phyloP scores from a whole-genome alignment of 257 asterid species.

The Handroanthus guayacan region DNA sequence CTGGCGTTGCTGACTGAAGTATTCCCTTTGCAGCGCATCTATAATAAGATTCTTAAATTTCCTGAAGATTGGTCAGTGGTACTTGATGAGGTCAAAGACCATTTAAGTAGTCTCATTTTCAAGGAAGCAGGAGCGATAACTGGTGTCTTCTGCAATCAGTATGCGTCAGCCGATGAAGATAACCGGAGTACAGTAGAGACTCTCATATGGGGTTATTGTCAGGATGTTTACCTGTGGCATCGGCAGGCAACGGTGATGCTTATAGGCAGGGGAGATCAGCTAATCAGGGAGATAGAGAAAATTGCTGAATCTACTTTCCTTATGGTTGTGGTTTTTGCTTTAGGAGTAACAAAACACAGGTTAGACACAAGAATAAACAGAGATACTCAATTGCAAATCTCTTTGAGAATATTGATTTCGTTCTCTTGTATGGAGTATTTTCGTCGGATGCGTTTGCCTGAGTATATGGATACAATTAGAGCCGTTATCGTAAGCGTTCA shows the following conservation, averaged over 20 bases:
- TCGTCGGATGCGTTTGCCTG: constrained; percentile 90
- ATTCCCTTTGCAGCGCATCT: constrained; percentile 74
- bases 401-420: constrained; percentile 74
- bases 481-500: constrained; percentile 79
- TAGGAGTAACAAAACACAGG: constrained; percentile 79
- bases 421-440: constrained; percentile 97
- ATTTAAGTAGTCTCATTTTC: constrained; percentile 58
- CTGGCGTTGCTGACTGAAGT: constrained; percentile 69
- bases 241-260: constrained; percentile 61
- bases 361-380: constrained; percentile 50
- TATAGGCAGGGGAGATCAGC: constrained; percentile 50
- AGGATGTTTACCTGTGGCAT: constrained; percentile 71
- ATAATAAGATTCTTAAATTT: constrained; percentile 48
- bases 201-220: constrained; percentile 80
- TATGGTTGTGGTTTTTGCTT: constrained; percentile 91
- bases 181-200: constrained; percentile 63
- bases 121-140: constrained; percentile 92
- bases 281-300: constrained; percentile 74
- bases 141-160: constrained; percentile 79
- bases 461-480: constrained; percentile 92
- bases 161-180: constrained; percentile 72
- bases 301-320: constrained; percentile 91
- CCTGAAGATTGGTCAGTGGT: constrained; percentile 46
- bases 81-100: constrained; percentile 60
- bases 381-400: constrained; percentile 55